Conservation (phyloP, 495 filamentous ascomycete species). For the Lasiosphaeris hirsuta region DNA sequence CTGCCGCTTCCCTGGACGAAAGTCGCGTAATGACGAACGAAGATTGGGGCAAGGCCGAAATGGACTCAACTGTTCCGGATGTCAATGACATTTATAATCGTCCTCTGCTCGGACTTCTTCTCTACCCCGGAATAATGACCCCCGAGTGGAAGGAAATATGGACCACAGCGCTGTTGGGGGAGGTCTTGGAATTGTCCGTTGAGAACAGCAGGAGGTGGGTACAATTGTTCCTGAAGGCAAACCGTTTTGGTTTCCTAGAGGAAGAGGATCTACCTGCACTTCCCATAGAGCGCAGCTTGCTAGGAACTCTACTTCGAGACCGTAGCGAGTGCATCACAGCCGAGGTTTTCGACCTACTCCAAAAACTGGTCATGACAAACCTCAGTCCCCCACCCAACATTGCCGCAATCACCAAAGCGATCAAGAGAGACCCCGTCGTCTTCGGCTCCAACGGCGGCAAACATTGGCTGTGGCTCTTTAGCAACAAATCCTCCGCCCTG, state of each 20-base stretch:
- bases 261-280: constrained; percentile 21
- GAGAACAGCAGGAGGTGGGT: constrained; percentile 27
- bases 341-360: constrained; percentile 13
- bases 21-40: constrained; percentile 20
- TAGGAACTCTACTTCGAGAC: constrained; percentile 5
- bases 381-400: constrained; percentile 10
- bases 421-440: constrained; percentile 16
- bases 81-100: not conserved
- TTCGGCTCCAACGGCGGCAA: constrained; percentile 17
- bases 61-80: constrained; percentile 12
- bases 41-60: constrained; percentile 30
- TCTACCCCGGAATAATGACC: not conserved
- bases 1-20: constrained; percentile 35
- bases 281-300: constrained; percentile 14
- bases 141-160: constrained; percentile 10
- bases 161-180: constrained; percentile 15
- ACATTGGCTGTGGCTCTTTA: constrained; percentile 28
- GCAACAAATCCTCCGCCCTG: not conserved
- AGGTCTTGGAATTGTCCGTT: constrained; percentile 18
- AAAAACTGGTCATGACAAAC: constrained; percentile 16
- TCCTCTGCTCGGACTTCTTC: not conserved
- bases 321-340: constrained; percentile 13
- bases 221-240: constrained; percentile 26
- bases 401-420: constrained; percentile 16
- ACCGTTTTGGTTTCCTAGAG: constrained; percentile 11